Evolutionary conservation across 2,329 filamentous ascomycete species (phyloP), one percentile per base, ranked within the genome.

Genomic region (Aspergillus candidus): DNA sequence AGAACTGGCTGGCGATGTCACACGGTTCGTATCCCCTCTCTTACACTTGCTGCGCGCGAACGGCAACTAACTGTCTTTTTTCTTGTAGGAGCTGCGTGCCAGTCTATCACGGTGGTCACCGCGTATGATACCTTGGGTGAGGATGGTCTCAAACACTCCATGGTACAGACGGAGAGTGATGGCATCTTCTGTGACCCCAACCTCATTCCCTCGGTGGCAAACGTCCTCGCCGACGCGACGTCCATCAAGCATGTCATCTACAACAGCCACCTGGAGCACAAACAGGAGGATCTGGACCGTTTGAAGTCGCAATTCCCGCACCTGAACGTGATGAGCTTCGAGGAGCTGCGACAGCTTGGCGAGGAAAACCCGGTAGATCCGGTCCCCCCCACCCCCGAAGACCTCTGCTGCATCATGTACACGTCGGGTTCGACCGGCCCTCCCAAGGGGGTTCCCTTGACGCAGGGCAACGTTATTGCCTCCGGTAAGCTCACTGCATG

Each of bases 61-160:
- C 12, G 7, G 10, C 36, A 14, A 37, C 39, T 46, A 32, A 48
- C 39, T 4, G 17, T 35, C 17, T 30, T 27, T 15, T 11, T 27
- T 39, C 37, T 38, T 27, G 40, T 47, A 75, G 74, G 73, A 73
- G 84, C 79, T 44, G 70, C 82, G 14, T 90, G 89, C 12, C 91
- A 97, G 69, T 90, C 87, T 35, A 81, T 96, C 65, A 82, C 87
- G 47, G 90, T 96, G 54, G 91, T 96, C 40, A 97, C 91, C 36
- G 89, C 90, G 40, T 96, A 96, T 69, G 90, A 96, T 67, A 94
- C 89, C 27, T 83, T 96, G 35, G 90, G 90, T 42, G 79, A 88
- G 58, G 81, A 83, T 50, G 90, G 89, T 37, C 78, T 96, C 51
- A 82, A 84, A 71, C 89, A 94, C 72, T 94, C 89, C 3, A 78